A percentile compares a stretch with the other conserved stretches of the same genome.
Conservation (phyloP, 2,329 filamentous ascomycete species). For the Alternaria solani region DNA sequence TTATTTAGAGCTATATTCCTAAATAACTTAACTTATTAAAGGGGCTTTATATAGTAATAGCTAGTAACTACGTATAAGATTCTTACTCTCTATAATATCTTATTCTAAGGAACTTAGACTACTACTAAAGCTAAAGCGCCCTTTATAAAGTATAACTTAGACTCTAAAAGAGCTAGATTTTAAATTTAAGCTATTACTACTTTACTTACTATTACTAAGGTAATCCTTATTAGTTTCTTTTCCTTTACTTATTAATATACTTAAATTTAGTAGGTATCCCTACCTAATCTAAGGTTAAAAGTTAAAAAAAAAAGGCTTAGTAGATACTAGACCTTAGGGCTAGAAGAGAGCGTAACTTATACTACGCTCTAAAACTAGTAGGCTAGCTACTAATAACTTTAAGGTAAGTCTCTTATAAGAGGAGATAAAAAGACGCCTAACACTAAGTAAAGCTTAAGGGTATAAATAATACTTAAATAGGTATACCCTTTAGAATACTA, state of each 20-base stretch:
- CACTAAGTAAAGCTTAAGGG: slow-evolving; percentile 32
- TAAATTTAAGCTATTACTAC: slow-evolving; percentile 55
- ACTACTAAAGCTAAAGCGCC: slow-evolving; percentile 42
- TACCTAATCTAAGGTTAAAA: slow-evolving; percentile 54
- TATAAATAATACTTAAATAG: slow-evolving; percentile 50
- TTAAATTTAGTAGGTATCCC: slow-evolving; percentile 18
- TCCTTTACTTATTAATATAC: slow-evolving; percentile 40
- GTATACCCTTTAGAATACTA: slow-evolving; percentile 50
- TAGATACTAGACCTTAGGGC: neutral
- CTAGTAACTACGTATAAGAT: slow-evolving; percentile 41
- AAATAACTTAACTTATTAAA: slow-evolving; percentile 57
- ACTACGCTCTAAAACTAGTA: slow-evolving; percentile 2
- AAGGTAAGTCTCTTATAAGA: slow-evolving; percentile 6
- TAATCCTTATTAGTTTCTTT: slow-evolving; percentile 55
- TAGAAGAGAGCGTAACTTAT: slow-evolving; percentile 5
- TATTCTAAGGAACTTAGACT: slow-evolving; percentile 51
- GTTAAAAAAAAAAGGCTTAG: slow-evolving; percentile 14
- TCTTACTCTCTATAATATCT: slow-evolving; percentile 52
- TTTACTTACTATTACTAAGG: slow-evolving; percentile 54
- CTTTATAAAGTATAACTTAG: slow-evolving; percentile 55
- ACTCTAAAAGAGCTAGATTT: slow-evolving; percentile 48
- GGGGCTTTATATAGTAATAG: slow-evolving; percentile 48
- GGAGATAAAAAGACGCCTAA: slow-evolving; percentile 11
- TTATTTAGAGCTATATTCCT: slow-evolving; percentile 57
- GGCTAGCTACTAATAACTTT: slow-evolving; percentile 15